Conservation (phyloP, 805 yeast genomes). For the Saturnispora dispora region DNA sequence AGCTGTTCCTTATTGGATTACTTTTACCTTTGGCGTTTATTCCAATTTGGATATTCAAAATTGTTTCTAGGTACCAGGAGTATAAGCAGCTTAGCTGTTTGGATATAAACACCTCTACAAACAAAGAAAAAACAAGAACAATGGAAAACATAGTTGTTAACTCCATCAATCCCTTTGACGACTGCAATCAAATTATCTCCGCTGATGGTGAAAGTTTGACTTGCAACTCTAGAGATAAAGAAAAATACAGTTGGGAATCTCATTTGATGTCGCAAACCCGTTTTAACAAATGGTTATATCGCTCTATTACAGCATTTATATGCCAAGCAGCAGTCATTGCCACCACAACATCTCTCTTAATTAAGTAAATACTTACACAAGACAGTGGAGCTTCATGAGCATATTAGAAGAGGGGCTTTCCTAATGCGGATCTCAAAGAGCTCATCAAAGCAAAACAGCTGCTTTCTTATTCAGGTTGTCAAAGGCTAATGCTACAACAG, state of each 20-base stretch:
- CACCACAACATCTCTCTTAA: background rate
- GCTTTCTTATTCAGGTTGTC: background rate
- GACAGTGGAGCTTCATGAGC: background rate
- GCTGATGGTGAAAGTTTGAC: background rate
- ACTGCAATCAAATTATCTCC: background rate
- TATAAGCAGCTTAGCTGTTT: background rate
- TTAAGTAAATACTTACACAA: background rate
- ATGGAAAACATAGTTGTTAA: background rate
- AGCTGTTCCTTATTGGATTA: conserved; percentile 11
- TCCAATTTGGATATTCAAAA: conserved; percentile 4
- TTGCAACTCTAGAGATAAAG: background rate
- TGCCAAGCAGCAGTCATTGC: background rate
- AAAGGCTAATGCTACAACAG: background rate
- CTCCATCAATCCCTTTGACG: conserved; percentile 1
- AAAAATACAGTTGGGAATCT: background rate
- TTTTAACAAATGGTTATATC: background rate
- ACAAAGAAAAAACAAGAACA: background rate
- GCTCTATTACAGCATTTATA: background rate
- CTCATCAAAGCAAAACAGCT: background rate
- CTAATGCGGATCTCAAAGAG: conserved; percentile 1
- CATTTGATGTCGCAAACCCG: background rate
- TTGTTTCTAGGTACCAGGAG: conserved; percentile 1
- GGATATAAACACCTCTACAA: background rate
- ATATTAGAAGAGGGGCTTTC: no score
- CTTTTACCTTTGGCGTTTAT: conserved; percentile 8